Evolutionary conservation across 108 stramenopile species (phyloP), one percentile per base, ranked within the genome.

Genomic region (Tribonema minus): DNA sequence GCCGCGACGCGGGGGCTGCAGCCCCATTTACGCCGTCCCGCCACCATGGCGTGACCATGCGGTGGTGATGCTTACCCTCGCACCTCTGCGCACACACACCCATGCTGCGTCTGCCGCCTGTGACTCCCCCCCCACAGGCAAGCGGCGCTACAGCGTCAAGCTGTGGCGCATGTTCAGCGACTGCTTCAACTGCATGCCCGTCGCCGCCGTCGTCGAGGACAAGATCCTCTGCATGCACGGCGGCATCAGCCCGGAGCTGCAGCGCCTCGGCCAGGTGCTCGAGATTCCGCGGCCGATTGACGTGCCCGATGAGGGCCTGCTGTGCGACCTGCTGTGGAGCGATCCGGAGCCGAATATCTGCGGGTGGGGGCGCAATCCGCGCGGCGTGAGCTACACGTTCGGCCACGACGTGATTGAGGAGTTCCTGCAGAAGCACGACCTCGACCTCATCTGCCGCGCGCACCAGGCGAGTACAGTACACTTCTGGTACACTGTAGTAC

Each of bases 101-200:
- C n/a, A n/a, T n/a, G n/a, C n/a, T n/a, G n/a, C n/a, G n/a, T n/a
- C n/a, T n/a, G n/a, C n/a, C n/a, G n/a, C n/a, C n/a, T n/a, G n/a
- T n/a, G n/a, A n/a, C n/a, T n/a, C n/a, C n/a, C n/a, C n/a, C n/a
- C n/a, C n/a, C n/a, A n/a, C n/a, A n/a, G n/a, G n/a, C 73, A 83
- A 83, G 64, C 71, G 82, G 33, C 71, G 84, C 62, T 85, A 85
- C 35, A 71, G 70, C n/a, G 82, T 85, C 2, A 83, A 83, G 69
- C 69, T 85, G n/a, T 85, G 84, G 84, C 59, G 84, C 4, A 64
- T 79, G 0, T 85, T 85, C 59, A 69, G 82, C 31, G 84, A 85
- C 76, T 71, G 70, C 70, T 85, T 85, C 64, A 83, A 83, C 69
- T 85, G 84, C 76, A 85, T 85, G 84, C 84, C 84, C 3, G 78